Conservation (phyloP, 768 basidiomycete species). For the Phanerochaete sordida region DNA sequence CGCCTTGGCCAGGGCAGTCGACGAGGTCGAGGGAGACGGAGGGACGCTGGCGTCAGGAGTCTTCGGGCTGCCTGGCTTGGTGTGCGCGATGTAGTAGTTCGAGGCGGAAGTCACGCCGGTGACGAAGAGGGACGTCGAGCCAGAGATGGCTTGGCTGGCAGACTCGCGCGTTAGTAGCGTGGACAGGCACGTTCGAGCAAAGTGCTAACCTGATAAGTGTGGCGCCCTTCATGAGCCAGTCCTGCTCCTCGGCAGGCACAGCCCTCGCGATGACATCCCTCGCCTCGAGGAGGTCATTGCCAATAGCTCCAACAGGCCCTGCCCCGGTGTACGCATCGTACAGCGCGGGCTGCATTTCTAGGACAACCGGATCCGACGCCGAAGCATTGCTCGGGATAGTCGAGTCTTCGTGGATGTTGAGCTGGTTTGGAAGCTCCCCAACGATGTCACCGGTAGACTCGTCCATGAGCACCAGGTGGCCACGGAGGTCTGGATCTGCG, state of each 20-base stretch:
- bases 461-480: slow-evolving; percentile 68
- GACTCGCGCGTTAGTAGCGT: background rate
- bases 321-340: slow-evolving; percentile 26
- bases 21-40: slow-evolving; percentile 26
- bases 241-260: slow-evolving; percentile 63
- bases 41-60: slow-evolving; percentile 20
- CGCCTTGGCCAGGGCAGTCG: slow-evolving; percentile 46
- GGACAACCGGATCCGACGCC: slow-evolving; percentile 64
- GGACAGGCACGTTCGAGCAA: background rate
- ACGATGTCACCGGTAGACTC: slow-evolving; percentile 70
- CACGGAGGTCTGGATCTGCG: slow-evolving; percentile 26
- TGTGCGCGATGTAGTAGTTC: slow-evolving; percentile 56
- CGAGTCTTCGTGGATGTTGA: slow-evolving; percentile 58
- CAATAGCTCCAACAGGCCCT: slow-evolving; percentile 8
- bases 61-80: slow-evolving; percentile 45
- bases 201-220: slow-evolving; percentile 54
- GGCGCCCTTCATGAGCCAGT: slow-evolving; percentile 62
- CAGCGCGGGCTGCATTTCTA: slow-evolving; percentile 58
- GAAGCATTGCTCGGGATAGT: slow-evolving; percentile 40
- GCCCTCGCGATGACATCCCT: slow-evolving; percentile 55
- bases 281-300: slow-evolving; percentile 27
- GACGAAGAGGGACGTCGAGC: slow-evolving; percentile 59
- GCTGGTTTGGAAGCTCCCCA: slow-evolving; percentile 58
- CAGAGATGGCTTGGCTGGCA: slow-evolving; percentile 61
- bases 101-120: slow-evolving; percentile 61